These are phyloP conservation scores for Chrysanthemum lavandulifolium DNA, from an alignment of 129 eudicot species.

Conservation along the genomic window DNA sequence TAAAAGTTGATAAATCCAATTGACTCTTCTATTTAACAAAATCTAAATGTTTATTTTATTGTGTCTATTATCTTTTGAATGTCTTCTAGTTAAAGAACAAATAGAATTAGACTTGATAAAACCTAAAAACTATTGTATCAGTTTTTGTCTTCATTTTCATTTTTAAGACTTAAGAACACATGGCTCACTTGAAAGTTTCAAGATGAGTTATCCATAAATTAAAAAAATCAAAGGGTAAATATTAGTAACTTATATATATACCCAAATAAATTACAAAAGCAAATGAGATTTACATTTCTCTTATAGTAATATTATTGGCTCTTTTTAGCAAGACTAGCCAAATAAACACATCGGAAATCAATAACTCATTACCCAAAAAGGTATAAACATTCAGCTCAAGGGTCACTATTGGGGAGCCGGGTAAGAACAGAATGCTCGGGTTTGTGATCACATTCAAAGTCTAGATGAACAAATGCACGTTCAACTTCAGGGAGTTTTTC, in stretches of 20 bases:
- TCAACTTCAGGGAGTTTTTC: conserved; percentile 86
- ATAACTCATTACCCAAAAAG: not conserved
- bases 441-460: conserved; percentile 84
- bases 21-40: not conserved
- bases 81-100: too few relatives aligned
- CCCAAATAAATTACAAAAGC: conserved; percentile 10
- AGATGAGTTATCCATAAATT: not conserved
- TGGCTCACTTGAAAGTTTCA: not conserved
- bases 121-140: too few relatives aligned
- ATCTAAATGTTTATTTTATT: not conserved
- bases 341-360: conserved; percentile 1
- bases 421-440: conserved; percentile 84
- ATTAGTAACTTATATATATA: not conserved
- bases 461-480: conserved; percentile 88
- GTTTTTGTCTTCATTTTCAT: too few relatives aligned
- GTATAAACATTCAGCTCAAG: conserved; percentile 29
- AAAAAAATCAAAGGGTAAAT: not conserved
- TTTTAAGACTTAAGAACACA: not conserved
- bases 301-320: conserved; percentile 2
- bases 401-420: conserved; percentile 68
- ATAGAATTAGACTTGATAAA: too few relatives aligned
- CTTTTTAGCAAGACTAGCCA: not conserved
- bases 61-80: not conserved
- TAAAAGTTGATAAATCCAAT: not conserved
- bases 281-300: conserved; percentile 2